Conservation (phyloP, 768 basidiomycete genomes). For the Hemileccinum rubropunctum region DNA sequence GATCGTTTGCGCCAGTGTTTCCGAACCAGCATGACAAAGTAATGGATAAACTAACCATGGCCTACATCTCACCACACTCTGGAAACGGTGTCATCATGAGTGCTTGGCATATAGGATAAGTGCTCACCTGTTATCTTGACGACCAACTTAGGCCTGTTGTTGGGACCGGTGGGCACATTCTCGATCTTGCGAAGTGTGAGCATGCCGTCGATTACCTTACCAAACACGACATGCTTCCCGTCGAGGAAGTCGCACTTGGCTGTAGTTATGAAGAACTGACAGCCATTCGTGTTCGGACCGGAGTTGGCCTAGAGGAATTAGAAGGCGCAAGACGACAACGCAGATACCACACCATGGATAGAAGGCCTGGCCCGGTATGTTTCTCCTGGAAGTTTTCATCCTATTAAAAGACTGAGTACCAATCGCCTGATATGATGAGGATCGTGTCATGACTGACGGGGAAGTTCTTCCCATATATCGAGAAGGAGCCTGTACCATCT, state of each 20-base stretch:
- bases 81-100: not conserved
- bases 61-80: constrained; percentile 64
- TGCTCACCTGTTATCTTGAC: constrained; percentile 82
- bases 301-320: constrained; percentile 76
- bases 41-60: not conserved
- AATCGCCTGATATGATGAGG: not conserved
- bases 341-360: constrained; percentile 73
- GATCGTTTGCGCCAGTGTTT: not conserved
- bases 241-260: constrained; percentile 95
- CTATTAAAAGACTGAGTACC: constrained; percentile 34
- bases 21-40: not conserved
- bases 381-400: constrained; percentile 96
- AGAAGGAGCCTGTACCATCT: constrained; percentile 94
- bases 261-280: constrained; percentile 98
- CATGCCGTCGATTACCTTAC: constrained; percentile 89
- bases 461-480: constrained; percentile 96
- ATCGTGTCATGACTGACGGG: constrained; percentile 49
- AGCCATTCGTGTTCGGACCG: constrained; percentile 91
- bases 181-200: constrained; percentile 95
- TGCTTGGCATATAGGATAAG: not conserved
- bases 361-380: constrained; percentile 78
- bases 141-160: constrained; percentile 84
- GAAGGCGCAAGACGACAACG: not conserved
- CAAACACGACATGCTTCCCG: constrained; percentile 92
- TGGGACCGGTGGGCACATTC: constrained; percentile 88